These are phyloP conservation scores for Panus rudis DNA, from an alignment of 768 basidiomycete species.

Conservation along the genomic window DNA sequence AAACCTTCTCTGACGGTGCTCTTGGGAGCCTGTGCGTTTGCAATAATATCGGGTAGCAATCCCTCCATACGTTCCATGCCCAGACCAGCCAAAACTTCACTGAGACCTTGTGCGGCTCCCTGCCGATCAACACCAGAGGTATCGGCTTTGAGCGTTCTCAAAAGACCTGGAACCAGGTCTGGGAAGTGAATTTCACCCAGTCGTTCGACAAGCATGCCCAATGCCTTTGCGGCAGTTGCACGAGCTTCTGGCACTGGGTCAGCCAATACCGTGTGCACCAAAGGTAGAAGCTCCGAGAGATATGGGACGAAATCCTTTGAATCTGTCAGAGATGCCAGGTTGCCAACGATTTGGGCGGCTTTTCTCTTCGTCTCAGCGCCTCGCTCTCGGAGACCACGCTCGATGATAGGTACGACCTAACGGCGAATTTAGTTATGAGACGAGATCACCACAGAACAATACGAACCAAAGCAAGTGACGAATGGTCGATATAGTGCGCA, in stretches of 20 bases:
- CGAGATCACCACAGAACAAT: background rate
- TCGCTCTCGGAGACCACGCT: slow-evolving; percentile 86
- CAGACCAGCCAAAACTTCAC: slow-evolving; percentile 89
- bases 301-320: slow-evolving; percentile 94
- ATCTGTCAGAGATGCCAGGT: slow-evolving; percentile 84
- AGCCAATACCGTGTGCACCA: slow-evolving; percentile 87
- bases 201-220: slow-evolving; percentile 95
- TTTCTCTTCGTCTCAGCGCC: slow-evolving; percentile 93
- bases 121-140: slow-evolving; percentile 94
- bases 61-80: slow-evolving; percentile 98
- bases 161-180: slow-evolving; percentile 83
- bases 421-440: background rate
- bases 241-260: slow-evolving; percentile 98
- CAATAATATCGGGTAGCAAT: slow-evolving; percentile 88
- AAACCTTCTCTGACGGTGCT: slow-evolving; percentile 95
- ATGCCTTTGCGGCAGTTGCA: slow-evolving; percentile 92
- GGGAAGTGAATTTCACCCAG: slow-evolving; percentile 94
- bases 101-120: slow-evolving; percentile 95
- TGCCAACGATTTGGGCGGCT: slow-evolving; percentile 96
- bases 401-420: slow-evolving; percentile 90
- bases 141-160: slow-evolving; percentile 86
- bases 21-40: slow-evolving; percentile 82
- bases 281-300: slow-evolving; percentile 77
- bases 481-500: slow-evolving; percentile 96
- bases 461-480: slow-evolving; percentile 84